A percentile compares a stretch with the other conserved stretches of the same genome.
Conservation (phyloP, 371 early-diverging fungal species). For the Haplosporangium sp. region DNA sequence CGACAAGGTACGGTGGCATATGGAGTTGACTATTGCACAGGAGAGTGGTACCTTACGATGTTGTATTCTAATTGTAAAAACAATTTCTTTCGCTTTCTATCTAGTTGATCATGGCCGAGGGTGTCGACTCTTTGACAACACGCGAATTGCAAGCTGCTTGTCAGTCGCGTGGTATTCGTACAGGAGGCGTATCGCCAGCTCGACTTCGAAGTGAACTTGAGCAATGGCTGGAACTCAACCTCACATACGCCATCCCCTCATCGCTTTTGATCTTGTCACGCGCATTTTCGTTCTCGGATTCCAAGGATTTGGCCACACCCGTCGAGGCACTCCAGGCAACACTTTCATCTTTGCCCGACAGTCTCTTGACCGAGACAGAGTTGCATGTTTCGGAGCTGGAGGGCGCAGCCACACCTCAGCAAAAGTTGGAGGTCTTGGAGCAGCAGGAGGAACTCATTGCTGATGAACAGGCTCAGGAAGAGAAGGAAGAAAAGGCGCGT, state of each 20-base stretch:
- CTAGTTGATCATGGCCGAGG: constrained; percentile 85
- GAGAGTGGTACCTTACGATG: background rate
- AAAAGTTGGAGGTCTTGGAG: constrained; percentile 91
- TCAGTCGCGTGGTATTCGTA: constrained; percentile 91
- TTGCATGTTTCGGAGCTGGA: constrained; percentile 88
- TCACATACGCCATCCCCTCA: constrained; percentile 93
- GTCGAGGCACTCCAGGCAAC: constrained; percentile 94
- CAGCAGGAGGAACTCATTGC: constrained; percentile 96
- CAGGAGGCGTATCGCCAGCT: constrained; percentile 87
- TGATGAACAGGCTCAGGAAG: constrained; percentile 86
- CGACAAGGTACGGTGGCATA: constrained; percentile 68
- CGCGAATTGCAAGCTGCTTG: constrained; percentile 91
- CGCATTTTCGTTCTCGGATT: constrained; percentile 86
- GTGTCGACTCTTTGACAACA: constrained; percentile 88
- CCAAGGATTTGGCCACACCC: constrained; percentile 62
- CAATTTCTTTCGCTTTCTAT: background rate
- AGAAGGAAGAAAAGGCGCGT: constrained; percentile 63
- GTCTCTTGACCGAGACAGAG: constrained; percentile 90
- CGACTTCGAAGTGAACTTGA: constrained; percentile 87
- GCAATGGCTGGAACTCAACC: constrained; percentile 96
- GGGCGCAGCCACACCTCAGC: constrained; percentile 91
- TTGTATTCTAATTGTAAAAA: background rate
- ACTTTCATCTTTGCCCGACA: constrained; percentile 90
- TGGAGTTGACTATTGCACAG: background rate
- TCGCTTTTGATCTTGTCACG: constrained; percentile 92